These are phyloP conservation scores for Kwoniella sp. DNA, from an alignment of 768 basidiomycete species.

Conservation along the genomic window DNA sequence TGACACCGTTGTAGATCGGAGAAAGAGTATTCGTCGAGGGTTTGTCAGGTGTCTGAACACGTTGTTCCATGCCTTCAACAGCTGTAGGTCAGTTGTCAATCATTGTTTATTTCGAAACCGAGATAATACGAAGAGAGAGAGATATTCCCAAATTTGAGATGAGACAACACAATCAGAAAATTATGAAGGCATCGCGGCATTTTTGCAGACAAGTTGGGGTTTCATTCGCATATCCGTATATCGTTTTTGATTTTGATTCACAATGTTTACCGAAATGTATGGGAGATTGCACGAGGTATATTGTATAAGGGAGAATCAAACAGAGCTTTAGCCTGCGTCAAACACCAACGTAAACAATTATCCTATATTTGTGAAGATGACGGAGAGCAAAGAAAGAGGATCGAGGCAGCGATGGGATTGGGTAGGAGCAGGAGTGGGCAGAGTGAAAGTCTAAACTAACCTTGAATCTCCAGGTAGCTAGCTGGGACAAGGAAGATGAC, in stretches of 20 bases:
- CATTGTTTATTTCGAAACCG: too few relatives aligned
- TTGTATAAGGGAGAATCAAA: slow-evolving; percentile 49
- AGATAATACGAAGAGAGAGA: too few relatives aligned
- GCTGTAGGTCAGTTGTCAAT: neutral
- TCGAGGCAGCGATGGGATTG: slow-evolving; percentile 10
- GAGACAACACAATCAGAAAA: too few relatives aligned
- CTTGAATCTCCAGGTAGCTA: slow-evolving; percentile 83
- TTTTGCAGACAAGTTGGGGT: neutral
- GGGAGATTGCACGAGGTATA: slow-evolving; percentile 6
- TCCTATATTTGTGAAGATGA: slow-evolving; percentile 19
- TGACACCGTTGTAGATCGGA: neutral
- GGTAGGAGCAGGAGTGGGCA: slow-evolving; percentile 19
- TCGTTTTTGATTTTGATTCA: slow-evolving; percentile 3
- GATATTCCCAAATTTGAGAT: too few relatives aligned
- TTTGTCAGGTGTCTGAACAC: neutral
- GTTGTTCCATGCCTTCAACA: neutral
- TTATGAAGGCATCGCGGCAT: too few relatives aligned
- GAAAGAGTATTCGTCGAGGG: neutral
- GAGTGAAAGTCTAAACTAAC: slow-evolving; percentile 69
- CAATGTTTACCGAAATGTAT: slow-evolving; percentile 12
- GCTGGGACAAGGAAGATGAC: slow-evolving; percentile 88
- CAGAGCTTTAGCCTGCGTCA: slow-evolving; percentile 73
- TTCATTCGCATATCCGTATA: slow-evolving; percentile 7
- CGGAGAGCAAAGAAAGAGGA: neutral
- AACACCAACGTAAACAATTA: slow-evolving; percentile 65